Conservation (phyloP, 148 eudicot species). For the Suaeda aralocaspica region DNA sequence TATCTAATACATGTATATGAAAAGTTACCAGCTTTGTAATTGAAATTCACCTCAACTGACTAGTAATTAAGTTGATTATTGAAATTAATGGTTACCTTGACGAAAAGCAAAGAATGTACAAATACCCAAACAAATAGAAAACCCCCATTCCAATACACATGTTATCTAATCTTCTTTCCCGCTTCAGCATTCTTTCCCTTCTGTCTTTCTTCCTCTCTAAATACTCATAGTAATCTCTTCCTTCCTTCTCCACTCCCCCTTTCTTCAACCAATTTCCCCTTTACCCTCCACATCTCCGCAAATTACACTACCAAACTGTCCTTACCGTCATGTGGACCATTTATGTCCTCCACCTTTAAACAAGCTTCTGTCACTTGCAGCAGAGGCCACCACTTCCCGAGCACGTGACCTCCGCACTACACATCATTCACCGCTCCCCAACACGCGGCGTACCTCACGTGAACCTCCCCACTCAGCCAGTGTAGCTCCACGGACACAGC, state of each 20-base stretch:
- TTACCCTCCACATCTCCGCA: conserved; percentile 42
- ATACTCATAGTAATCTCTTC: conserved; percentile 35
- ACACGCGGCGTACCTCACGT: conserved; percentile 41
- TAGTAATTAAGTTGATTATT: too few relatives aligned
- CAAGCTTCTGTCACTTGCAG: conserved; percentile 76
- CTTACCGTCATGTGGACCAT: conserved; percentile 54
- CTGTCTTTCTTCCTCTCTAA: conserved; percentile 48
- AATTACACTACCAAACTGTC: conserved; percentile 64
- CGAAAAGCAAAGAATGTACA: conserved; percentile 10
- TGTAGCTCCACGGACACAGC: conserved; percentile 55
- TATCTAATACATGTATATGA: too few relatives aligned
- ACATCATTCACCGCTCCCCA: conserved; percentile 35
- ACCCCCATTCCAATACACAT: conserved; percentile 49
- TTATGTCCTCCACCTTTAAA: conserved; percentile 61
- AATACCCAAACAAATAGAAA: conserved; percentile 29
- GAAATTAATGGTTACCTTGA: neutral
- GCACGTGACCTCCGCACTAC: conserved; percentile 60
- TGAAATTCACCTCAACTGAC: too few relatives aligned
- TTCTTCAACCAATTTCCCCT: conserved; percentile 24
- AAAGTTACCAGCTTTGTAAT: neutral
- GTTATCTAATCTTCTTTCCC: conserved; percentile 49
- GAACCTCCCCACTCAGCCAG: conserved; percentile 81
- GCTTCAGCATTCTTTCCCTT: conserved; percentile 44
- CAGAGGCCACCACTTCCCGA: conserved; percentile 34
- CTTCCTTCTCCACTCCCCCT: conserved; percentile 32